A percentile compares a stretch with the other conserved stretches of the same genome.
Conservation (phyloP, 257 asterid genomes). For the Ballota nigra region DNA sequence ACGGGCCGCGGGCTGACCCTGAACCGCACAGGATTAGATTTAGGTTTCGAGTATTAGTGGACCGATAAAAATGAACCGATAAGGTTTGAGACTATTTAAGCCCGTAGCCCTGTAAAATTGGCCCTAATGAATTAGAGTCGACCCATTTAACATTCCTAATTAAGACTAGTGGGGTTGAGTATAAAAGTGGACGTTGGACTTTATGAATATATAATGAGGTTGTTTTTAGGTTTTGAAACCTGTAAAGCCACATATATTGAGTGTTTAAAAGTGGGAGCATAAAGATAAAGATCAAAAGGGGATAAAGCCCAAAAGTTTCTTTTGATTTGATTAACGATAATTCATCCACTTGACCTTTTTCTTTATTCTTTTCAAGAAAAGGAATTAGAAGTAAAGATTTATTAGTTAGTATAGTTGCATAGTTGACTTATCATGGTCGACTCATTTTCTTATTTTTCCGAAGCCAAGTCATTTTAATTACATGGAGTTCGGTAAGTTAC, state of each 20-base stretch:
- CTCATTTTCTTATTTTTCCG: too few species aligned
- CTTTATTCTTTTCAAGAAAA: background rate
- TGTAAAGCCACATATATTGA: constrained; percentile 41
- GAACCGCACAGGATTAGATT: too few species aligned
- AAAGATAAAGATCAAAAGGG: constrained; percentile 33
- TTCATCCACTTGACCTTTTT: constrained; percentile 26
- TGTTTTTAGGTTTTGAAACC: constrained; percentile 24
- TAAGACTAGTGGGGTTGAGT: background rate
- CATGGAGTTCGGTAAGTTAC: background rate
- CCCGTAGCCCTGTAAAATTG: too few species aligned
- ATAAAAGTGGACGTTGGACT: constrained; percentile 55
- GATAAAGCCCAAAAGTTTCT: constrained; percentile 34
- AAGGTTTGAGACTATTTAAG: too few species aligned
- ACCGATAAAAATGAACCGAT: too few species aligned
- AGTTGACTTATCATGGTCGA: constrained; percentile 19
- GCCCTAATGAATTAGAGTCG: too few species aligned
- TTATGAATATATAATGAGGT: constrained; percentile 65
- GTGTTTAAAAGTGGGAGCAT: constrained; percentile 55
- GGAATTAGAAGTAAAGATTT: background rate
- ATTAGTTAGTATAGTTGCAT: background rate
- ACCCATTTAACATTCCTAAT: too few species aligned
- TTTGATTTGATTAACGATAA: constrained; percentile 34
- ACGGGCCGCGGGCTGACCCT: too few species aligned
- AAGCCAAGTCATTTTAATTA: background rate
- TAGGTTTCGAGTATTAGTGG: too few species aligned